A percentile compares a stretch with the other conserved stretches of the same genome.
phyloP scores from a whole-genome alignment of 1,284 basidiomycete species.

The Irpex sp. region DNA sequence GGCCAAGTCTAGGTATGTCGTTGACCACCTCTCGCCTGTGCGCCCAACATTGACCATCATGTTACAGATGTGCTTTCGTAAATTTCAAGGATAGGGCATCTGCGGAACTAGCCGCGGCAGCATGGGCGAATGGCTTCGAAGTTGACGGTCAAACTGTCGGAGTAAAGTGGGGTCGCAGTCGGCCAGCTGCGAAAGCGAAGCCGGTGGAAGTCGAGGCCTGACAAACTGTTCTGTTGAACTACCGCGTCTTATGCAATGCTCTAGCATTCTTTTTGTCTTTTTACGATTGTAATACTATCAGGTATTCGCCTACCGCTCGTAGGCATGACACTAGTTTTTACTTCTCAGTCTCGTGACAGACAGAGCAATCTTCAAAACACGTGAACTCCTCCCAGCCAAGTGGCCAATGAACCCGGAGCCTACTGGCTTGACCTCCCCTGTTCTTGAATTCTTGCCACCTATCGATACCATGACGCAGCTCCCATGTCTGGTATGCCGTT shows the following conservation, averaged over 20 bases:
- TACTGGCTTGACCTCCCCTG: too few relatives aligned
- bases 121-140: conserved; percentile 85
- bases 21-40: neutral
- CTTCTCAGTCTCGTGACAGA: too few relatives aligned
- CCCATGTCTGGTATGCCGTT: too few relatives aligned
- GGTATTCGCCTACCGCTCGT: too few relatives aligned
- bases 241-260: neutral
- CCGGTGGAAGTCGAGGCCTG: conserved; percentile 1
- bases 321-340: too few relatives aligned
- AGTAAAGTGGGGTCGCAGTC: conserved; percentile 87
- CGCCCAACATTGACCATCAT: conserved; percentile 4
- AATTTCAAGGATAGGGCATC: conserved; percentile 82
- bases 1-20: conserved; percentile 64
- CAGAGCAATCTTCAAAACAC: too few relatives aligned
- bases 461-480: too few relatives aligned
- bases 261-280: neutral
- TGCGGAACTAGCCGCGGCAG: conserved; percentile 85
- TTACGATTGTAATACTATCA: too few relatives aligned
- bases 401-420: too few relatives aligned
- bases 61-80: conserved; percentile 85
- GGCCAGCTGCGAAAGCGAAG: conserved; percentile 22
- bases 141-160: conserved; percentile 73
- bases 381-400: too few relatives aligned
- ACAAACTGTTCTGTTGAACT: neutral
- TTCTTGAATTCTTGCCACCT: too few relatives aligned